phyloP scores from a whole-genome alignment of 345 rosid genomes.

The Hibiscus tridactylites region DNA sequence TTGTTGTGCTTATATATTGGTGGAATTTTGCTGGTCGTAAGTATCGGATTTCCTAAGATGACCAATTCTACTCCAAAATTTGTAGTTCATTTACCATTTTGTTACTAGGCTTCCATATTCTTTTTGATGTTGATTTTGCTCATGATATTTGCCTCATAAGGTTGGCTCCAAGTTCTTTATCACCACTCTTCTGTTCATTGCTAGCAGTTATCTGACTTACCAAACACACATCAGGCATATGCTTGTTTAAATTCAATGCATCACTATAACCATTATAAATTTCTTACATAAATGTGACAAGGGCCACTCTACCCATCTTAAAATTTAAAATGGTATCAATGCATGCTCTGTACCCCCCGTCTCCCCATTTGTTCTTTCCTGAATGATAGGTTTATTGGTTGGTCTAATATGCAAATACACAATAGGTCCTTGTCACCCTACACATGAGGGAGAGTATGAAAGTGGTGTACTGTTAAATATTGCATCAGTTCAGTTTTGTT shows the following conservation, averaged over 20 bases:
- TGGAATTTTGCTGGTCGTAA: neutral
- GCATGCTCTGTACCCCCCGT: neutral
- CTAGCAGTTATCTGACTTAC: neutral
- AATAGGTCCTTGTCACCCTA: neutral
- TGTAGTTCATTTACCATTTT: neutral
- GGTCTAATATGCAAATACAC: neutral
- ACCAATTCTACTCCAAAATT: neutral
- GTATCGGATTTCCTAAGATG: neutral
- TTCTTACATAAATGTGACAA: neutral
- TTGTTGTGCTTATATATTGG: neutral
- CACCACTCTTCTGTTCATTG: neutral
- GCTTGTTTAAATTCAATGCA: neutral
- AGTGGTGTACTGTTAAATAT: neutral
- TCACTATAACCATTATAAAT: neutral
- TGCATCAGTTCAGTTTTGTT: neutral
- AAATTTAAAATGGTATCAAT: neutral
- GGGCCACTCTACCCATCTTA: neutral
- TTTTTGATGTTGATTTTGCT: neutral
- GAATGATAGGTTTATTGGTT: neutral
- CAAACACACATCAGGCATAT: neutral
- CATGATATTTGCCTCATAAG: neutral
- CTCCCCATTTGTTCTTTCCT: neutral
- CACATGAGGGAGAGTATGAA: neutral
- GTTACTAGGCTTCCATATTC: neutral
- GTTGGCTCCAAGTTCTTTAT: neutral